phyloP scores from a whole-genome alignment of 306 rosid species.

The Ormosia emarginata region DNA sequence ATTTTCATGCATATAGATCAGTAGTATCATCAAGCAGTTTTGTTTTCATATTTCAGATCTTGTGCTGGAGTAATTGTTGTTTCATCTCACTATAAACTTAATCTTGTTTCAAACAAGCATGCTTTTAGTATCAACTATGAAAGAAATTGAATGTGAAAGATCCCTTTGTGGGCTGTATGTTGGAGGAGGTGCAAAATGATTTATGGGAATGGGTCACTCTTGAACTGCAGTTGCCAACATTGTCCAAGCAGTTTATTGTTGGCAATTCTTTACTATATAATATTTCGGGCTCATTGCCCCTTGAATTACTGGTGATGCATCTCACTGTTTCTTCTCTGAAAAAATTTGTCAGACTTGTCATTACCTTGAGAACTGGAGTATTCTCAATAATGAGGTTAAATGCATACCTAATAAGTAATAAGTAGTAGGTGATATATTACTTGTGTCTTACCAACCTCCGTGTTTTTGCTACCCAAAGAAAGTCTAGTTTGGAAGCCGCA shows the following conservation, averaged over 20 bases:
- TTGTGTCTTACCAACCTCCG: neutral
- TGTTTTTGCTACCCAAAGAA: neutral
- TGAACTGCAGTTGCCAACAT: neutral
- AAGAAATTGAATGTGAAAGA: neutral
- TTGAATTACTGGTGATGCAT: neutral
- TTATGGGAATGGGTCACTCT: neutral
- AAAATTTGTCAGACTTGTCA: neutral
- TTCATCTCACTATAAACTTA: neutral
- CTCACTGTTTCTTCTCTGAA: neutral
- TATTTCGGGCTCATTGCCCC: neutral
- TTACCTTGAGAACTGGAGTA: neutral
- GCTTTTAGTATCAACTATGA: neutral
- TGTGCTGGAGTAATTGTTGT: constrained; percentile 14
- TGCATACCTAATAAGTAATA: neutral
- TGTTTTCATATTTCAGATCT: neutral
- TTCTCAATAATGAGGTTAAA: neutral
- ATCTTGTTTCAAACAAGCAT: neutral
- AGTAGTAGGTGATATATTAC: neutral
- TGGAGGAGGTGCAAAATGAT: neutral
- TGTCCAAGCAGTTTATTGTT: neutral
- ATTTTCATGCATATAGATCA: neutral
- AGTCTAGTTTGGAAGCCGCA: neutral
- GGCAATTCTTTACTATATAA: neutral
- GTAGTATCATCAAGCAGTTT: neutral
- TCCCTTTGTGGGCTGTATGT: neutral